phyloP scores from a whole-genome alignment of 345 rosid genomes.

The Bruguiera gymnorhiza region DNA sequence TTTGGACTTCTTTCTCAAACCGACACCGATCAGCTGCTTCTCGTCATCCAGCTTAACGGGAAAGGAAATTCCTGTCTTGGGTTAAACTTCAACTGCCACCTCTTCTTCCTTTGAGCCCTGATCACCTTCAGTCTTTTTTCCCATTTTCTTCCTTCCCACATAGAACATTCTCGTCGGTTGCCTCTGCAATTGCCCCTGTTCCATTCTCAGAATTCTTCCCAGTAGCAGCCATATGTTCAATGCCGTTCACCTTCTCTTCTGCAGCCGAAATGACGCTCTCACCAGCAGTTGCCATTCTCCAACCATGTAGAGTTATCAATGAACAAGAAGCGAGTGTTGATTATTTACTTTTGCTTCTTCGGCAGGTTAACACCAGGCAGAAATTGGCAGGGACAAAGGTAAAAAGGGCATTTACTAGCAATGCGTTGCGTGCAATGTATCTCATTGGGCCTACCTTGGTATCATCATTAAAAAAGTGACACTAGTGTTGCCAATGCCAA shows the following conservation, averaged over 20 bases:
- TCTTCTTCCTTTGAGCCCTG: conserved; percentile 20
- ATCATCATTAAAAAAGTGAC: conserved; percentile 16
- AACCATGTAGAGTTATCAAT: neutral
- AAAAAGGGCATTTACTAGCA: conserved; percentile 18
- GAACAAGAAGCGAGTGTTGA: neutral
- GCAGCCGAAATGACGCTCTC: conserved; percentile 23
- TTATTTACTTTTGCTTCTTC: neutral
- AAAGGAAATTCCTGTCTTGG: conserved; percentile 44
- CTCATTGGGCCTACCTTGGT: conserved; percentile 5
- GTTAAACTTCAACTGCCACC: conserved; percentile 33
- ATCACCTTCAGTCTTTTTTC: too few species aligned
- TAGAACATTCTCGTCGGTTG: neutral
- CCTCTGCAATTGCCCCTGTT: conserved; percentile 3
- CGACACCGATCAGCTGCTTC: conserved; percentile 35
- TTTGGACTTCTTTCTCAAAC: conserved; percentile 45
- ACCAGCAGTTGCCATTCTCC: conserved; percentile 22
- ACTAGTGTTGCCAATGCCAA: neutral
- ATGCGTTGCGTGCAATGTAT: neutral
- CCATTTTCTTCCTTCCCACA: too few species aligned
- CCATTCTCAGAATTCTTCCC: conserved; percentile 18
- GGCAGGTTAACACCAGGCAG: conserved; percentile 2
- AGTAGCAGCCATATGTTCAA: neutral
- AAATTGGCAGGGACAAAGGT: neutral
- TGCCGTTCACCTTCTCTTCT: conserved; percentile 7
- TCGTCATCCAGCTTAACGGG: conserved; percentile 50